A percentile compares a stretch with the other conserved stretches of the same genome.
Evolutionary conservation across 768 basidiomycete species (phyloP).

Genomic region (Pleurotus citrinopileatus): DNA sequence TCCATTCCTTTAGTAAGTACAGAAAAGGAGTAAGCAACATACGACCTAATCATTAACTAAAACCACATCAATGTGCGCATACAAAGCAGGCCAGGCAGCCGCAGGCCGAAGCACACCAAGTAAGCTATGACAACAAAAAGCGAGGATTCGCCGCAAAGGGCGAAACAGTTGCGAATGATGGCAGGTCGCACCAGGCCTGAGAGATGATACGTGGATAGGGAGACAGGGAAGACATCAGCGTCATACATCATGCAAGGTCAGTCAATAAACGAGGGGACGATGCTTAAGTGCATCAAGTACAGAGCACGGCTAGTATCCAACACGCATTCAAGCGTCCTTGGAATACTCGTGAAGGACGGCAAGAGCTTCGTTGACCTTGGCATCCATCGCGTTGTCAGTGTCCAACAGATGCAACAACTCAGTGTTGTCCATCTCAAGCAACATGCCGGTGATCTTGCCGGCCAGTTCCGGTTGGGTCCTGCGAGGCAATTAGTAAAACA

Average conservation of each 20-base stretch:
- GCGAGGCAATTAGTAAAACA: slow-evolving; percentile 14
- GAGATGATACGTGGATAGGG: background rate
- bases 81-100: slow-evolving; percentile 19
- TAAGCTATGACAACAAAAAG: slow-evolving; percentile 27
- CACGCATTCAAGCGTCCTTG: slow-evolving; percentile 31
- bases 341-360: slow-evolving; percentile 84
- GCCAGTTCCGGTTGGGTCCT: slow-evolving; percentile 89
- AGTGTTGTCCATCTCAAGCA: slow-evolving; percentile 97
- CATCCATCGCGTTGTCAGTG: slow-evolving; percentile 72
- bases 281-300: slow-evolving; percentile 1
- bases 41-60: slow-evolving; percentile 48
- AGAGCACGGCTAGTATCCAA: background rate
- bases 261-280: slow-evolving; percentile 9
- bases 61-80: slow-evolving; percentile 24
- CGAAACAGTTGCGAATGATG: no score
- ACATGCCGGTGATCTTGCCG: slow-evolving; percentile 98
- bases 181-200: slow-evolving; percentile 20
- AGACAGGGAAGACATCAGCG: no score
- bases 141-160: slow-evolving; percentile 27
- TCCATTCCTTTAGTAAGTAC: slow-evolving; percentile 54
- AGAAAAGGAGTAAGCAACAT: slow-evolving; percentile 36
- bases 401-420: slow-evolving; percentile 92
- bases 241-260: no score
- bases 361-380: slow-evolving; percentile 92
- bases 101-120: slow-evolving; percentile 29